Base-by-base conservation (phyloP, 208 protist genomes). In the Trypanosoma caninum region DNA sequence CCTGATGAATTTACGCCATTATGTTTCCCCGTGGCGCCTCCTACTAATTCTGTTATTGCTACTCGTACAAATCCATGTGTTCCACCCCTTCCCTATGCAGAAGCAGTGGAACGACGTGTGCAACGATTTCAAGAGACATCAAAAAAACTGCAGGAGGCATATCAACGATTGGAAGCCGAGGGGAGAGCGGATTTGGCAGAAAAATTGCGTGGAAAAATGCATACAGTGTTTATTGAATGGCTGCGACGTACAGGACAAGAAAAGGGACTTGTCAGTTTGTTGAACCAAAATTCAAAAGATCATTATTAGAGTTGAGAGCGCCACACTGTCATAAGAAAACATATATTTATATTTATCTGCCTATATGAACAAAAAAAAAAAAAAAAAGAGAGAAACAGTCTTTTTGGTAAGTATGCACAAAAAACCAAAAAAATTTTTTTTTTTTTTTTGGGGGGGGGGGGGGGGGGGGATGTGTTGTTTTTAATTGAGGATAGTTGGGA, bases 21-120 rank as follows among this genome's bases (percentile, higher is more conserved):
- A 40, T 80, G 74, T 37, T 93, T 94, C 38, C 90, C 86, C 0
- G 56, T 89, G 28, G 65, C 82, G 3, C 78, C 87, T 28, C 80
- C 72, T 2, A 60, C 72, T 25, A 84, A 69, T 51, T 69, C 69
- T 14, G 65, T 74, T 9, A 41, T 72, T 2, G 59, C 78, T n/a
- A 96, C 90, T 25, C 84, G 81, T 52, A 81, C 84, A 0, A 96
- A 96, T 59, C 86, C 86, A 9, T 93, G 86, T 59, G 66, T 77
- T 2, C 72, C 91, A 18, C 87, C 90, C 11, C 59, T 71, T 33
- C 66, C 78, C 28, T 96, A 96, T 69, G 70, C 67, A 2, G 78
- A 89, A 7, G 86, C 82, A 10, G 44, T 91, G 46, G 69, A 74
- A 27, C 70, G 76, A 18, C 82, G 87, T 0, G 62, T 94, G 52